Evolutionary conservation across 495 filamentous ascomycete genomes (phyloP).

Genomic region (Xylaria bambusicola): DNA sequence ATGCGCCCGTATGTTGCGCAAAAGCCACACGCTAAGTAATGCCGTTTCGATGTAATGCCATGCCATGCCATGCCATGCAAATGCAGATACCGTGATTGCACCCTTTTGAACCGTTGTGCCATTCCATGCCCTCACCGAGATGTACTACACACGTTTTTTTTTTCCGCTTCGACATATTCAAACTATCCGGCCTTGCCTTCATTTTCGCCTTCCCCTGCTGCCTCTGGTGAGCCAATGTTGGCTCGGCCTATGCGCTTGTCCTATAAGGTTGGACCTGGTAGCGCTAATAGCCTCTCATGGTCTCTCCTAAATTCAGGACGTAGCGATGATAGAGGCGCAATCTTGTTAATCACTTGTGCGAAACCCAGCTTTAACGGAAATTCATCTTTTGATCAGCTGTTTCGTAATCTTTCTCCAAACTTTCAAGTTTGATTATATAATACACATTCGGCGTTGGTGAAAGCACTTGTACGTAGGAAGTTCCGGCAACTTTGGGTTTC

Average conservation of each 20-base stretch:
- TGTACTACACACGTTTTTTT: conserved; percentile 28
- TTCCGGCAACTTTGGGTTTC: too few species aligned
- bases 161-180: conserved; percentile 19
- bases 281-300: too few species aligned
- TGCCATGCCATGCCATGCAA: conserved; percentile 6
- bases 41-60: conserved; percentile 13
- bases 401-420: not conserved
- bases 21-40: conserved; percentile 11
- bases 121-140: conserved; percentile 11
- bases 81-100: too few species aligned
- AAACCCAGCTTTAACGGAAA: not conserved
- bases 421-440: not conserved
- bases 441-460: not conserved
- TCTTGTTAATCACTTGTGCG: not conserved
- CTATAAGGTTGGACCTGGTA: too few species aligned
- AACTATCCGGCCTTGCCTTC: conserved; percentile 1
- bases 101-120: too few species aligned
- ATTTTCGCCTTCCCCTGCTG: not conserved
- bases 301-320: not conserved
- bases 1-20: not conserved
- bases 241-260: too few species aligned
- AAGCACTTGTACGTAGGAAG: not conserved
- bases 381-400: not conserved
- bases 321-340: not conserved
- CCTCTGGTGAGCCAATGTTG: too few species aligned